Evolutionary conservation across 129 eudicot genomes (phyloP).

Genomic region (Cynara cardunculus): DNA sequence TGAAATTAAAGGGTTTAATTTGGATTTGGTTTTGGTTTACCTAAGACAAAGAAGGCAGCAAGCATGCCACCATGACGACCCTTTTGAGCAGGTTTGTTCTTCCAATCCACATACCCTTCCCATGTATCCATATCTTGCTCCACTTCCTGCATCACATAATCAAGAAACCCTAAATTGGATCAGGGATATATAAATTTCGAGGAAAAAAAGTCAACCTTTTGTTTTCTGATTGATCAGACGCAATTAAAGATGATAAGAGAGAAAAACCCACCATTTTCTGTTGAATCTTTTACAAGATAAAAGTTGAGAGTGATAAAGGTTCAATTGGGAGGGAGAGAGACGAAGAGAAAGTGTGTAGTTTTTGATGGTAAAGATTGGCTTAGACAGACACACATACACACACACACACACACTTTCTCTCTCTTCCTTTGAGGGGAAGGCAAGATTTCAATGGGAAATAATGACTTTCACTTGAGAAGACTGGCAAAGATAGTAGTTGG

Average conservation of each 20-base stretch:
- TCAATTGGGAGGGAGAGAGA: not conserved
- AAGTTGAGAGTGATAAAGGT: not conserved
- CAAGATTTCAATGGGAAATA: not conserved
- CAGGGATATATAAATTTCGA: not conserved
- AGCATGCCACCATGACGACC: slow-evolving; percentile 77
- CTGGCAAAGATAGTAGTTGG: not conserved
- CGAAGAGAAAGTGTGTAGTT: not conserved
- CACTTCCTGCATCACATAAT: slow-evolving; percentile 45
- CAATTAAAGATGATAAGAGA: not conserved
- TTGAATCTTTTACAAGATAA: not conserved
- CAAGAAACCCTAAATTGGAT: not conserved
- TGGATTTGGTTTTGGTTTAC: slow-evolving; percentile 17
- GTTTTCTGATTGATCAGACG: not conserved
- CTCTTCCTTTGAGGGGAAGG: not conserved
- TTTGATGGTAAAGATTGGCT: not conserved
- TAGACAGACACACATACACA: too few relatives aligned
- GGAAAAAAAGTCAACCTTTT: not conserved
- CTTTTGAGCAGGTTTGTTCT: slow-evolving; percentile 43
- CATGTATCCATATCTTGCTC: slow-evolving; percentile 38
- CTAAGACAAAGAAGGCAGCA: slow-evolving; percentile 72
- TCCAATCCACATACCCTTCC: slow-evolving; percentile 86
- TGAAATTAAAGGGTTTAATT: not conserved
- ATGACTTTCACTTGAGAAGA: not conserved
- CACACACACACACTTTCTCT: not conserved
- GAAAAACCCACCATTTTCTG: not conserved